Evolutionary conservation across 805 yeast species (phyloP).

Genomic region (Metschnikowia continentalis): DNA sequence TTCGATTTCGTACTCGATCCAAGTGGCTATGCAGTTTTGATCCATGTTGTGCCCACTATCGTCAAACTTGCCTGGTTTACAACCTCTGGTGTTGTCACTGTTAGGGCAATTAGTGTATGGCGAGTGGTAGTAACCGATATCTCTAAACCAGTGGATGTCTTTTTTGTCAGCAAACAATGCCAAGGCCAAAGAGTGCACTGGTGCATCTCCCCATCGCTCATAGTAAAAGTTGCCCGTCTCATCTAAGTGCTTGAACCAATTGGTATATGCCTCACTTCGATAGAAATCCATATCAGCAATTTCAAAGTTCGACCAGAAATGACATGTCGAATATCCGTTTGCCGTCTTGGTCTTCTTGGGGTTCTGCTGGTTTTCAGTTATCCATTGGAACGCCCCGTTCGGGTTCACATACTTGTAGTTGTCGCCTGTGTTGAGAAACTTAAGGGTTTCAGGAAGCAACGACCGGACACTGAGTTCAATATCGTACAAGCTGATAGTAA

Average conservation of each 20-base stretch:
- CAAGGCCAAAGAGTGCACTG: constrained; percentile 76
- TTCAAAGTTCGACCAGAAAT: constrained; percentile 89
- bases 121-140: constrained; percentile 70
- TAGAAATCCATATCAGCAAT: constrained; percentile 80
- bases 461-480: constrained; percentile 58
- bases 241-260: constrained; percentile 63
- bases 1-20: constrained; percentile 48
- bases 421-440: constrained; percentile 53
- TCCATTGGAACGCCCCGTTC: constrained; percentile 50
- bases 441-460: constrained; percentile 67
- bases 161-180: constrained; percentile 65
- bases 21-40: constrained; percentile 72
- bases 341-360: constrained; percentile 42
- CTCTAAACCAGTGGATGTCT: constrained; percentile 81
- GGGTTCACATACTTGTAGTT: constrained; percentile 49
- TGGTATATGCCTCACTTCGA: constrained; percentile 60
- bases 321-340: constrained; percentile 63
- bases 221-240: constrained; percentile 76
- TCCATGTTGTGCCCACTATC: constrained; percentile 47
- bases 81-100: constrained; percentile 39
- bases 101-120: constrained; percentile 79
- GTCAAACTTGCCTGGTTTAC: constrained; percentile 54
- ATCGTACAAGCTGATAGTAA: constrained; percentile 65
- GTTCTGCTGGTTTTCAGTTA: constrained; percentile 48
- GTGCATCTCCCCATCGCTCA: constrained; percentile 94